Percentiles rank a stretch among this genome's conserved stretches.
Evolutionary conservation across 2,329 filamentous ascomycete species (phyloP).

Genomic region (Lachnellula arida): DNA sequence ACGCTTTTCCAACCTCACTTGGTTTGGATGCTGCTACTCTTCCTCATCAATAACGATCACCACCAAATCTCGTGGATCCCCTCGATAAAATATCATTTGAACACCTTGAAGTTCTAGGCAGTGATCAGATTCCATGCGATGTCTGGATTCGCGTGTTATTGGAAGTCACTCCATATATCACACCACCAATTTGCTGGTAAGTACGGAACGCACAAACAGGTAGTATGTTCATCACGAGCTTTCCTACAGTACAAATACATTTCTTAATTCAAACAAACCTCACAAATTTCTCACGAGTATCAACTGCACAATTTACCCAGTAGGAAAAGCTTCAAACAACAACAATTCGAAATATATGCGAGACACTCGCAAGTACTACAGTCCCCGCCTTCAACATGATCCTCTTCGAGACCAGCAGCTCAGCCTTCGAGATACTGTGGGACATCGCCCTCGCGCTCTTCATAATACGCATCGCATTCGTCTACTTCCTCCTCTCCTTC

Average conservation of each 20-base stretch:
- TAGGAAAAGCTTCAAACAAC: neutral
- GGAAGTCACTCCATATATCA: neutral
- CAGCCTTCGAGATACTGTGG: conserved; percentile 36
- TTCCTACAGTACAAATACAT: neutral
- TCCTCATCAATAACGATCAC: no score
- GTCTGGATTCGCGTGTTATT: neutral
- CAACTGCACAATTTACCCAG: neutral
- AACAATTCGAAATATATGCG: neutral
- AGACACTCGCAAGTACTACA: neutral
- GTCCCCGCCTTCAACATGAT: conserved; percentile 13
- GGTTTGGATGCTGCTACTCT: no score
- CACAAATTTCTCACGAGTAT: neutral
- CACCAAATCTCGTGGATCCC: no score
- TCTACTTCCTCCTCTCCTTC: conserved; percentile 32
- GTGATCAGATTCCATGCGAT: neutral
- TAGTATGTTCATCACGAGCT: neutral
- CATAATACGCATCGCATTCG: conserved; percentile 31
- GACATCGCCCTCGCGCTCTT: conserved; percentile 35
- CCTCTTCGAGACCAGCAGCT: conserved; percentile 32
- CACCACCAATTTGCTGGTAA: neutral
- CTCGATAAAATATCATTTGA: no score
- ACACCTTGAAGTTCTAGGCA: neutral
- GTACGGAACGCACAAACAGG: neutral
- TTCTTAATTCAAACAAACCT: neutral
- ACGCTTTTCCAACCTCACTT: no score